These are phyloP conservation scores for Yamadazyma sp. DNA, from an alignment of 1,139 yeast genomes.

Conservation along the genomic window DNA sequence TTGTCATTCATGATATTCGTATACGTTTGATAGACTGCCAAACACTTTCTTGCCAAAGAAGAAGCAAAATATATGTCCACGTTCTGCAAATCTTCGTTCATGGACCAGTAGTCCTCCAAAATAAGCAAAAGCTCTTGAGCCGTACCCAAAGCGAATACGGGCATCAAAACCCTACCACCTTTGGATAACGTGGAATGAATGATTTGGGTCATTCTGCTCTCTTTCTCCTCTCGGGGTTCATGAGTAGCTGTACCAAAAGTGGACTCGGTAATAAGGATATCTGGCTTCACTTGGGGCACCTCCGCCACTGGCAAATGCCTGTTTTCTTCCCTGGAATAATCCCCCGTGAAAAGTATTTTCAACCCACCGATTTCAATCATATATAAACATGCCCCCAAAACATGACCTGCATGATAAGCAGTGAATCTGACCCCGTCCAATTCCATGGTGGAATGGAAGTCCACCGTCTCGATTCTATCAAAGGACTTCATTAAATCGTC, in stretches of 20 bases:
- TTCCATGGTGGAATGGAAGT: slow-evolving; percentile 93
- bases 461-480: slow-evolving; percentile 89
- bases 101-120: slow-evolving; percentile 91
- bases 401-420: slow-evolving; percentile 99
- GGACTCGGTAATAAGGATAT: slow-evolving; percentile 87
- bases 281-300: slow-evolving; percentile 87
- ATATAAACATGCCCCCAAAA: slow-evolving; percentile 97
- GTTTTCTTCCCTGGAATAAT: slow-evolving; percentile 92
- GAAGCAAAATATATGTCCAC: slow-evolving; percentile 90
- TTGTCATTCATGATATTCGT: slow-evolving; percentile 96
- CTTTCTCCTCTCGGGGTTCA: slow-evolving; percentile 86
- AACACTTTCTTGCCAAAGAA: slow-evolving; percentile 88
- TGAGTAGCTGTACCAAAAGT: slow-evolving; percentile 98
- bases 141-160: slow-evolving; percentile 94
- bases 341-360: slow-evolving; percentile 90
- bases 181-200: slow-evolving; percentile 82
- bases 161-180: slow-evolving; percentile 91
- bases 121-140: slow-evolving; percentile 91
- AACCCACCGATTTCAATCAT: slow-evolving; percentile 93
- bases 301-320: slow-evolving; percentile 95
- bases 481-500: slow-evolving; percentile 87
- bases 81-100: slow-evolving; percentile 77
- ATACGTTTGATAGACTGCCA: slow-evolving; percentile 96
- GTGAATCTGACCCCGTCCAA: slow-evolving; percentile 93
- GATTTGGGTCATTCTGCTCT: slow-evolving; percentile 71